A percentile compares a stretch with the other conserved stretches of the same genome.
Evolutionary conservation across 208 protist genomes (phyloP).

Genomic region (Acanthamoeba healyi): DNA sequence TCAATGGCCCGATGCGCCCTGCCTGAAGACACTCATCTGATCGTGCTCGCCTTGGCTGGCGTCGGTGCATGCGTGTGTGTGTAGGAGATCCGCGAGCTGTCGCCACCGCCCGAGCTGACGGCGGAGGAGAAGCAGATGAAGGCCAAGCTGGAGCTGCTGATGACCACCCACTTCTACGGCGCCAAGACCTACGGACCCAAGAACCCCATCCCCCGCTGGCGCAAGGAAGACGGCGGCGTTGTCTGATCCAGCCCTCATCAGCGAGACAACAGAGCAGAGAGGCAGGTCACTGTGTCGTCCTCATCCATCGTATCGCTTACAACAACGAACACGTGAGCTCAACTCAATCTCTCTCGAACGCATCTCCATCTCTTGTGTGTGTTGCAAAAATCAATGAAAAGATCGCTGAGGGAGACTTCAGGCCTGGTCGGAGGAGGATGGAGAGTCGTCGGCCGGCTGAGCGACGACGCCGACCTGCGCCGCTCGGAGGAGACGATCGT

Average conservation of each 20-base stretch:
- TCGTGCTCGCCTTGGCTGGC: background rate
- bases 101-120: background rate
- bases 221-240: slow-evolving; percentile 55
- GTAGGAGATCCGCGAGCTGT: slow-evolving; percentile 40
- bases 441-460: background rate
- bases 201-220: slow-evolving; percentile 51
- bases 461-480: slow-evolving; percentile 84
- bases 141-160: background rate
- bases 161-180: slow-evolving; percentile 48
- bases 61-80: background rate
- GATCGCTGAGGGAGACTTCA: too few relatives aligned
- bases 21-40: background rate
- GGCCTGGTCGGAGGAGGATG: background rate
- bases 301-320: too few relatives aligned
- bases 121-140: slow-evolving; percentile 28
- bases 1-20: too few relatives aligned
- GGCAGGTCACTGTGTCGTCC: too few relatives aligned
- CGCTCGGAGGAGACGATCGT: slow-evolving; percentile 81
- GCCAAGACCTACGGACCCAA: slow-evolving; percentile 3
- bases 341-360: too few relatives aligned
- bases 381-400: too few relatives aligned
- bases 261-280: background rate
- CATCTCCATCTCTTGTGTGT: too few relatives aligned
- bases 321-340: too few relatives aligned
- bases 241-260: background rate